Evolutionary conservation across 2,329 filamentous ascomycete species (phyloP), one percentile per base, ranked within the genome.

Genomic region (Trematosphaeria pertusa): DNA sequence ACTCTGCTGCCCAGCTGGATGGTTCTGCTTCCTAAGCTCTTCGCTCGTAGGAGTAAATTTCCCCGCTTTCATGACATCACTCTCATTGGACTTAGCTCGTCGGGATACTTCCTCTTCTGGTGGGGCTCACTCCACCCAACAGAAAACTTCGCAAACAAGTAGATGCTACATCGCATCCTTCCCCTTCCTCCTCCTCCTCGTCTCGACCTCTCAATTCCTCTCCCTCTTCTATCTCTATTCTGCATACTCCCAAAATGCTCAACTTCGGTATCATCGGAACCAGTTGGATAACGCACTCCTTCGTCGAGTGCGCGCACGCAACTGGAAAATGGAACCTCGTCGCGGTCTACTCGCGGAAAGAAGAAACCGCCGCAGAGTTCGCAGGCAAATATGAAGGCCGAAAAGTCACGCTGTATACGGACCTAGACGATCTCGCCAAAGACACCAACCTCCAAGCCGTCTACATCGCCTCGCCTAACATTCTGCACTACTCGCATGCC

Each of bases 381-480:
- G 75, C 66, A 5, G 58, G 67, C 19, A 76, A 77, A 43, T 72
- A 77, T 58, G 37, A 50, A 2, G 38, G n/a, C 34, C 47, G 57
- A n/a, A 48, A 59, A 20, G 52, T 69, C 14, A 67, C 62, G 5
- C 57, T 65, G 7, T 73, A 77, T 65, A 77, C 73, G 19, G 64
- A 69, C 9, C 65, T 79, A 37, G 59, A 67, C 12, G 52, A 58
- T 17, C 66, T 80, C 28, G 70, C 69, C 34, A 56, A 59, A 42
- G 73, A 77, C 48, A 31, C 60, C 3, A 62, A 65, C 35, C 62
- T 79, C 46, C 62, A 72, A 32, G 69, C 73, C 41, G 64, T 79
- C 37, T 80, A 80, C 71, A 75, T 79, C 45, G 76, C 77, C 17
- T 77, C 74, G 11, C 77, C 77, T 26, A 79, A 79, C 63, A 73